Evolutionary conservation across 192 early-diverging fungal species (phyloP).

Genomic region (Blastocladiella britannica): DNA sequence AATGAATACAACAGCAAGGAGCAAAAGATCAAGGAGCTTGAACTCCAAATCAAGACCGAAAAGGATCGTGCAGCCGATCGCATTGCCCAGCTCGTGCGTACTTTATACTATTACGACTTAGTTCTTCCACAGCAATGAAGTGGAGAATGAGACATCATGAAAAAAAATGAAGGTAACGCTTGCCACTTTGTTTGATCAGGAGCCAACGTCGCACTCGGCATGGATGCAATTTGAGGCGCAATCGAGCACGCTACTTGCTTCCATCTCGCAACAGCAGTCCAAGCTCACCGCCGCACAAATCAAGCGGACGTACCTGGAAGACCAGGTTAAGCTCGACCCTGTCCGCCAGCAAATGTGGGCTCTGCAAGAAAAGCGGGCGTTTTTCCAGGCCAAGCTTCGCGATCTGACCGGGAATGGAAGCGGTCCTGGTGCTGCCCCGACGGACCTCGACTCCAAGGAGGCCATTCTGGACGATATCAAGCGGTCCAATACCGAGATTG

Average conservation of each 20-base stretch:
- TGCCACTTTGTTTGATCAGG: too few species aligned
- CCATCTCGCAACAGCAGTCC: neutral
- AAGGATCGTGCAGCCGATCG: neutral
- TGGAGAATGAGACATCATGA: too few species aligned
- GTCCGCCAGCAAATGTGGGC: neutral
- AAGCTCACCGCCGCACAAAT: neutral
- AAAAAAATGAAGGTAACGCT: too few species aligned
- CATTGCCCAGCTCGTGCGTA: neutral
- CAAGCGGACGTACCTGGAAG: neutral
- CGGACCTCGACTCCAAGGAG: neutral
- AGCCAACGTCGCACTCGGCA: neutral
- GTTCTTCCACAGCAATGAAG: too few species aligned
- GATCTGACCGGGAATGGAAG: too few species aligned
- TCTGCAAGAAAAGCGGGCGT: neutral
- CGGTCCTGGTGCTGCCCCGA: too few species aligned
- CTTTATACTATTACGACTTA: too few species aligned
- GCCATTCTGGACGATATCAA: neutral
- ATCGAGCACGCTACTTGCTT: neutral
- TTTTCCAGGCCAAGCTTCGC: neutral
- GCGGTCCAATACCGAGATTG: neutral
- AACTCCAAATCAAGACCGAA: conserved; percentile 15
- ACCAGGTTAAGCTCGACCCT: neutral
- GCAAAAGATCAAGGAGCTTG: conserved; percentile 23
- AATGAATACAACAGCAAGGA: conserved; percentile 12
- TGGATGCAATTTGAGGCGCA: neutral